Percentiles rank a stretch among this genome's conserved stretches.
Evolutionary conservation across 352 stramenopile species (phyloP).

Genomic region (Globisporangium paddicum): DNA sequence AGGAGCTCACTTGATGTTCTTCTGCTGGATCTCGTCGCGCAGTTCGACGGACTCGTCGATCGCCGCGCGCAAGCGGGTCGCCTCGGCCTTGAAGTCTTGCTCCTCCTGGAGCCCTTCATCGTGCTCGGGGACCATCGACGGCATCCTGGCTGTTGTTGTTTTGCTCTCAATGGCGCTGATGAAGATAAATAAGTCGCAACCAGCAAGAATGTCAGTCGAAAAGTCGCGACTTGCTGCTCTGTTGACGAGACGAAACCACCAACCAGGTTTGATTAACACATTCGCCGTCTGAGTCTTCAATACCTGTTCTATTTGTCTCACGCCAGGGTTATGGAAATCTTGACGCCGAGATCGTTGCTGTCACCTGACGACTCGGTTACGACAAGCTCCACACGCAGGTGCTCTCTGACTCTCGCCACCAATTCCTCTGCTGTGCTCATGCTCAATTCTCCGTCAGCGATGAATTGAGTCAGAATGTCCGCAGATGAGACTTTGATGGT

Average conservation of each 20-base stretch:
- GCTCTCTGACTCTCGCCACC: conserved; percentile 1
- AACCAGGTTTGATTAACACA: background rate
- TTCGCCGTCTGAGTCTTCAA: background rate
- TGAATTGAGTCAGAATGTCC: background rate
- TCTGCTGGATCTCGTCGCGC: conserved; percentile 66
- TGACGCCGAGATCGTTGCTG: background rate
- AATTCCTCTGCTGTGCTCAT: background rate
- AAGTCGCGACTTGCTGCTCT: background rate
- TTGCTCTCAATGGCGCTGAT: background rate
- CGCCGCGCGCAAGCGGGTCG: conserved; percentile 31
- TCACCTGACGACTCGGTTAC: background rate
- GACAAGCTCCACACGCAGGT: conserved; percentile 7
- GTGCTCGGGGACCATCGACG: background rate
- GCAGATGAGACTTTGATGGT: background rate
- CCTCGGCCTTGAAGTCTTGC: conserved; percentile 37
- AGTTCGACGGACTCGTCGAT: conserved; percentile 51
- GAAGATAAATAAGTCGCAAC: background rate
- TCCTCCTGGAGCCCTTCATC: conserved; percentile 30
- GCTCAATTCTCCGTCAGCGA: background rate
- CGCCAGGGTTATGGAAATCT: background rate
- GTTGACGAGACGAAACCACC: conserved; percentile 1
- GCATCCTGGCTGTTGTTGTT: background rate
- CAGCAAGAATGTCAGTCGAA: background rate
- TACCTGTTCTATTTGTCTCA: background rate
- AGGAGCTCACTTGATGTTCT: conserved; percentile 53